Evolutionary conservation across 2,329 filamentous ascomycete genomes (phyloP).

Genomic region (Aureobasidium mangrovei): DNA sequence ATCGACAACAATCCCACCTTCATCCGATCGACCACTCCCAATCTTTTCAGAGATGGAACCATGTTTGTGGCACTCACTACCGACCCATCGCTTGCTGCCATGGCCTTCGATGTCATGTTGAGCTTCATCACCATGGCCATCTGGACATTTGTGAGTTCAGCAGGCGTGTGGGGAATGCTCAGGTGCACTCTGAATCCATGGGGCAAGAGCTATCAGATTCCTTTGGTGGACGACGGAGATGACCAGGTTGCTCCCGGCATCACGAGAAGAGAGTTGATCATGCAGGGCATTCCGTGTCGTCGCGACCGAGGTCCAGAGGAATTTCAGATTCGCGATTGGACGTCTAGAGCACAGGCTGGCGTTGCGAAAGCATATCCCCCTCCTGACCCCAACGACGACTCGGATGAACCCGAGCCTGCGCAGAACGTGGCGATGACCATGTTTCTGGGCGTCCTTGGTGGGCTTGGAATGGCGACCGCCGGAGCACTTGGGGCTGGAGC

Average conservation of each 20-base stretch:
- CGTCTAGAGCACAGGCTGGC: background rate
- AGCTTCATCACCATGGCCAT: conserved; percentile 45
- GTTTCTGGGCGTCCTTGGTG: conserved; percentile 1
- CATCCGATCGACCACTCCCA: background rate
- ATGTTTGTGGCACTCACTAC: conserved; percentile 43
- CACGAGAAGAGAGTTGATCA: background rate
- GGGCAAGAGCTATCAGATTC: background rate
- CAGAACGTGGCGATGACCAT: background rate
- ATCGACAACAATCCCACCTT: background rate
- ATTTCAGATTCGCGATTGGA: background rate
- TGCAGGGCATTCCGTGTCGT: background rate
- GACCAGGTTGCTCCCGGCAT: background rate
- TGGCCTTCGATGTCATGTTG: conserved; percentile 50
- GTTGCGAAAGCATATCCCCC: background rate
- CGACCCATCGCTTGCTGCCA: conserved; percentile 49
- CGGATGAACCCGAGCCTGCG: background rate
- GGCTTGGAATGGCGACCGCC: conserved; percentile 5
- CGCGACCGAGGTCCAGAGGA: background rate
- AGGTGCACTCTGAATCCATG: background rate
- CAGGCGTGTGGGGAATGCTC: conserved; percentile 42
- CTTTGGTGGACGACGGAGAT: background rate
- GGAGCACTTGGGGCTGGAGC: conserved; percentile 7
- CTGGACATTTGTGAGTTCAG: conserved; percentile 48
- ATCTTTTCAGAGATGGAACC: background rate
- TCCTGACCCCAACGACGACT: background rate